Percentiles rank a stretch among this genome's conserved stretches.
These are phyloP conservation scores for Lentinus tigrinus DNA, from an alignment of 768 basidiomycete species.

Conservation along the genomic window DNA sequence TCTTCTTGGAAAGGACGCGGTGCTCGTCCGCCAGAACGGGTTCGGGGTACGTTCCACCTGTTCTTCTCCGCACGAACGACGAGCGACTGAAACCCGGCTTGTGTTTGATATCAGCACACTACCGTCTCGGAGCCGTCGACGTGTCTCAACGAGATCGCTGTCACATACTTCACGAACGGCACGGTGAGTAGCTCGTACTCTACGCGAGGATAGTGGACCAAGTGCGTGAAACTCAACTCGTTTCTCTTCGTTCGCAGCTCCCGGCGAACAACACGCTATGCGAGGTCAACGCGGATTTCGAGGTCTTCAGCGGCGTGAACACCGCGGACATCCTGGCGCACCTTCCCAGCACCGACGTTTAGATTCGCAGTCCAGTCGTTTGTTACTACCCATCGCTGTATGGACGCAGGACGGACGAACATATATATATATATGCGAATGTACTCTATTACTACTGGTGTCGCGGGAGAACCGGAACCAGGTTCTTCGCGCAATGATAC, in stretches of 20 bases:
- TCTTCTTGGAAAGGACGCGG: background rate
- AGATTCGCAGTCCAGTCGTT: no score
- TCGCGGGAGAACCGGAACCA: no score
- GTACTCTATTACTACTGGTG: no score
- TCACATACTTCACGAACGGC: background rate
- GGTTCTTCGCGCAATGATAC: no score
- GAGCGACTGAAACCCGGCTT: no score
- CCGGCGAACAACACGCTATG: background rate
- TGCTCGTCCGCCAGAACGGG: background rate
- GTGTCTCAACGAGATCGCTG: background rate
- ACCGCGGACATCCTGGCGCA: slow-evolving; percentile 1
- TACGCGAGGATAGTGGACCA: no score
- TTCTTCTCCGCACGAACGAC: no score
- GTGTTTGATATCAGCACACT: slow-evolving; percentile 6
- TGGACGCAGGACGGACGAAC: no score
- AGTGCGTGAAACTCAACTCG: no score
- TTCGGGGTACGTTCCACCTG: background rate
- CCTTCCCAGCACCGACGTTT: background rate
- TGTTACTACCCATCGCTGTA: no score
- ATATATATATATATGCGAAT: no score
- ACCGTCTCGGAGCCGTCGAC: background rate
- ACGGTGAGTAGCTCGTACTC: background rate
- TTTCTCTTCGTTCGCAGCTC: background rate
- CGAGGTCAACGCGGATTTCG: slow-evolving; percentile 4
- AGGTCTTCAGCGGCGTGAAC: slow-evolving; percentile 5